A percentile compares a stretch with the other conserved stretches of the same genome.
Evolutionary conservation across 192 early-diverging fungal genomes (phyloP).

Genomic region (Backusella mclennaniae): DNA sequence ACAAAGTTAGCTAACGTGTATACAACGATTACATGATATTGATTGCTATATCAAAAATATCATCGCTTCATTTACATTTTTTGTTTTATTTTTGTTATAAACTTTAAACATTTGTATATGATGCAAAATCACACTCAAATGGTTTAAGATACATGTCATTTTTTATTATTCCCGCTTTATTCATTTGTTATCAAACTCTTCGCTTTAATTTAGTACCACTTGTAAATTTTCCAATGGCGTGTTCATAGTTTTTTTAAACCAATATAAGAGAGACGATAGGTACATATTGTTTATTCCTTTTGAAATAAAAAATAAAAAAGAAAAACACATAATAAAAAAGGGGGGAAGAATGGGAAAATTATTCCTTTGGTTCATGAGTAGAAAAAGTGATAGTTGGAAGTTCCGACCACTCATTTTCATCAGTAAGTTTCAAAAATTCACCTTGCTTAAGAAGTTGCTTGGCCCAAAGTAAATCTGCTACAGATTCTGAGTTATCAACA

Average conservation of each 20-base stretch:
- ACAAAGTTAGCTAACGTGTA: not conserved
- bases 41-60: not conserved
- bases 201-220: not conserved
- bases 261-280: not conserved
- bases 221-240: not conserved
- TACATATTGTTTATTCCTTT: not conserved
- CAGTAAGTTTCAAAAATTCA: slow-evolving; percentile 18
- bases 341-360: not conserved
- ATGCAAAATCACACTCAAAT: too few species aligned
- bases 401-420: slow-evolving; percentile 1
- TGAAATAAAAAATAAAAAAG: not conserved
- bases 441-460: slow-evolving; percentile 10
- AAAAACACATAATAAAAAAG: not conserved
- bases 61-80: not conserved
- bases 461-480: slow-evolving; percentile 16
- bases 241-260: not conserved
- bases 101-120: too few species aligned
- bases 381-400: not conserved
- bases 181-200: too few species aligned
- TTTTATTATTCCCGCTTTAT: too few species aligned
- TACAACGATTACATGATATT: too few species aligned
- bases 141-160: too few species aligned
- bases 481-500: slow-evolving; percentile 10
- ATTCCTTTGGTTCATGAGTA: slow-evolving; percentile 18
- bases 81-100: not conserved